Percentiles rank a stretch among this genome's conserved stretches.
Conservation (phyloP, 2,329 filamentous ascomycete species). For the Podosphaera fusca region DNA sequence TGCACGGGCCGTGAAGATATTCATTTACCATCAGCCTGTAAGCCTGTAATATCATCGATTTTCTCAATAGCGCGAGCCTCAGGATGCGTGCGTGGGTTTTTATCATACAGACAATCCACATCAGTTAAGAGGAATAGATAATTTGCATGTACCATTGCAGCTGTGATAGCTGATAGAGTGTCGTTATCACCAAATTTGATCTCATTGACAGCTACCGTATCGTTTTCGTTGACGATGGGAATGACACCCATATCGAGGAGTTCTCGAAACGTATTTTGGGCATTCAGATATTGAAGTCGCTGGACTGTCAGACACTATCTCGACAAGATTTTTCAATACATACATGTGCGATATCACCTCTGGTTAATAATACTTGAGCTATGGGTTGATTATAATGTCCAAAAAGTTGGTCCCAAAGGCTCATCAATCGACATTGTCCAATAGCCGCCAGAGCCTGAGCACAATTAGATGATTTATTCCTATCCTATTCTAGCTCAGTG, state of each 20-base stretch:
- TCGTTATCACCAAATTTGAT: conserved; percentile 99
- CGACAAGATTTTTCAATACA: conserved; percentile 3
- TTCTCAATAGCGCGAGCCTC: conserved; percentile 80
- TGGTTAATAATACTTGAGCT: conserved; percentile 79
- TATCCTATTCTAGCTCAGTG: neutral
- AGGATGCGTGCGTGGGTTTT: conserved; percentile 68
- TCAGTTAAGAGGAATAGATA: conserved; percentile 97
- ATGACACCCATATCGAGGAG: conserved; percentile 88
- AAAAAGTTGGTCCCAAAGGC: conserved; percentile 86
- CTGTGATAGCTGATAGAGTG: conserved; percentile 85
- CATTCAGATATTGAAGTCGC: conserved; percentile 86
- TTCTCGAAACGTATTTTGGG: conserved; percentile 82
- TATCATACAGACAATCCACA: conserved; percentile 91
- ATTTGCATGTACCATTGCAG: conserved; percentile 91
- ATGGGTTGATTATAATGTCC: conserved; percentile 71
- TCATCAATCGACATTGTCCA: conserved; percentile 85
- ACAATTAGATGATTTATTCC: neutral
- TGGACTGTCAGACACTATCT: conserved; percentile 15
- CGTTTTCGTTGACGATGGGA: conserved; percentile 96
- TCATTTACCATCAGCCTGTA: conserved; percentile 52
- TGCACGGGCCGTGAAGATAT: conserved; percentile 3
- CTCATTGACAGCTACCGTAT: conserved; percentile 86
- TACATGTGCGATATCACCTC: conserved; percentile 90
- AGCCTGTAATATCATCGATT: conserved; percentile 62
- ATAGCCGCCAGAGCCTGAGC: conserved; percentile 73